A percentile compares a stretch with the other conserved stretches of the same genome.
Evolutionary conservation across 768 basidiomycete genomes (phyloP).

Genomic region (Ramaria sp.): DNA sequence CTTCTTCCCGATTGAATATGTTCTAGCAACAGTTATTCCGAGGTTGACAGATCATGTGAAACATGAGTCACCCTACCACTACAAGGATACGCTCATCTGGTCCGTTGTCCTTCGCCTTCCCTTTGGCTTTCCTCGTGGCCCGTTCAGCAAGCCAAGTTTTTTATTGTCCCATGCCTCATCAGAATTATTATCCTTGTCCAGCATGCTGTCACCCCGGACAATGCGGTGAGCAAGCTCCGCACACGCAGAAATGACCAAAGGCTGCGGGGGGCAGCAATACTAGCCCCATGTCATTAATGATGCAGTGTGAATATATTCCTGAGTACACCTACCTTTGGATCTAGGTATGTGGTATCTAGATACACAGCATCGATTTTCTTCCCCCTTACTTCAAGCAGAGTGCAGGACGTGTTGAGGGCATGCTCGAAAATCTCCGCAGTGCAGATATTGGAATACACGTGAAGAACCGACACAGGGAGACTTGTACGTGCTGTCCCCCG

Average conservation of each 20-base stretch:
- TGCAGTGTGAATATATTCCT: not conserved
- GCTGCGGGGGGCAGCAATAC: slow-evolving; percentile 94
- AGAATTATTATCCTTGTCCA: too few relatives aligned
- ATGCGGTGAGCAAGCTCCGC: slow-evolving; percentile 66
- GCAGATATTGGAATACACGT: slow-evolving; percentile 75
- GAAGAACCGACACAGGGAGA: slow-evolving; percentile 61
- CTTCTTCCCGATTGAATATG: slow-evolving; percentile 97
- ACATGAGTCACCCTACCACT: slow-evolving; percentile 53
- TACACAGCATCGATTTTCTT: slow-evolving; percentile 83
- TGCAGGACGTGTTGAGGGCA: slow-evolving; percentile 82
- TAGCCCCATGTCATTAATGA: slow-evolving; percentile 19
- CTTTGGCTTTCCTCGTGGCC: slow-evolving; percentile 25
- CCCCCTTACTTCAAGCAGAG: slow-evolving; percentile 66
- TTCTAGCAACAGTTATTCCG: slow-evolving; percentile 33
- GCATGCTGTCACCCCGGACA: slow-evolving; percentile 28
- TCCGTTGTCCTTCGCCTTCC: slow-evolving; percentile 13
- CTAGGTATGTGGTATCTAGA: slow-evolving; percentile 92
- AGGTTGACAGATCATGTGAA: not conserved
- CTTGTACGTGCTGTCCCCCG: slow-evolving; percentile 73
- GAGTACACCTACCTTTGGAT: slow-evolving; percentile 51
- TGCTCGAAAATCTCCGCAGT: slow-evolving; percentile 91
- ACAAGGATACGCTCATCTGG: slow-evolving; percentile 35
- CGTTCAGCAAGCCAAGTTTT: slow-evolving; percentile 39
- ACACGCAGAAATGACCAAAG: slow-evolving; percentile 89
- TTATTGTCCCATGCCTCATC: too few relatives aligned